Evolutionary conservation across 2,329 filamentous ascomycete genomes (phyloP), one percentile per base, ranked within the genome.

Genomic region (Calonectria pauciramosa): DNA sequence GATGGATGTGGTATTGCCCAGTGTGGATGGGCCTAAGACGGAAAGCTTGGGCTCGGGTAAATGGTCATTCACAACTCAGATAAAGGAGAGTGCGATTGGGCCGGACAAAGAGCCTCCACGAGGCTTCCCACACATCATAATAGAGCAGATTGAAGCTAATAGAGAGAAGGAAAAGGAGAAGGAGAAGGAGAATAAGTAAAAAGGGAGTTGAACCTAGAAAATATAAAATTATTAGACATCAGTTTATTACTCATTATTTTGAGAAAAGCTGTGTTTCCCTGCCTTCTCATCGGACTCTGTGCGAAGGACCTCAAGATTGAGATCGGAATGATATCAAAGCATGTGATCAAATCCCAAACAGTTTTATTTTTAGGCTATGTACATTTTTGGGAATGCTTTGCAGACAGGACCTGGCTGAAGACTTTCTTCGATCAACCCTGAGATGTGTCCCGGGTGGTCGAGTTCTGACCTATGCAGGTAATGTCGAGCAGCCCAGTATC

Each of bases 1-100:
- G 0, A 79, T 81, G 77, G 79, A 81, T 1, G 76, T 81, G 14
- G 52, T 78, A 0, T 16, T 81, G 1, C 79, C 79, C 1, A 32
- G 71, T 3, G 10, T 14, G n/a, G n/a, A 66, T 28, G 60, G 65
- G 14, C 0, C 51, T 2, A 77, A 70, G 49, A 74, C 65, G 1
- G 67, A 81, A 54, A 49, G 56, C 16, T 67, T 81, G n/a, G 75
- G 73, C 0, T 77, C 78, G 14, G 79, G 79, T 0, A 73, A 65
- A 4, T 78, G 79, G 80, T 76, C 74, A 0, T 79, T 81, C 28
- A 47, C 49, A 8, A 59, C 66, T 11, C n/a, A 70, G 49, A 51
- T 73, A 16, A 69, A 63, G 5, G 54, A 49, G 30, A 49, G 47
- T 41, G 63, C 65, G 20, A 63, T 71, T 63, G 47, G 63, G 13